Conservation (phyloP, 768 basidiomycete genomes). For the Tephrocybe sp. region DNA sequence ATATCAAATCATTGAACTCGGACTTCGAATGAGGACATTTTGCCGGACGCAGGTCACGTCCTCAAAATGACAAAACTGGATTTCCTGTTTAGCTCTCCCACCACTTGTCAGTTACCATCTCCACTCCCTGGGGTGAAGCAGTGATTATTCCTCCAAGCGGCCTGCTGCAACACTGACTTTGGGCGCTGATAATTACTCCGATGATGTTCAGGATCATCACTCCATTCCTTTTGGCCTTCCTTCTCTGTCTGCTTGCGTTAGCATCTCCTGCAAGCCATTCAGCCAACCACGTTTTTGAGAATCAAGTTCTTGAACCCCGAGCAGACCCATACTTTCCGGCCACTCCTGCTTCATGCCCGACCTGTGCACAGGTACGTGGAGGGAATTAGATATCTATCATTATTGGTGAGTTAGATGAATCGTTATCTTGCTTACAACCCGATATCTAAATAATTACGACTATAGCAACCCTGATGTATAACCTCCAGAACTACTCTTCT, state of each 20-base stretch:
- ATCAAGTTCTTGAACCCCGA: constrained; percentile 16
- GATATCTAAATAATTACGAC: neutral
- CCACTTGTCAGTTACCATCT: neutral
- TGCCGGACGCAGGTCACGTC: too few relatives aligned
- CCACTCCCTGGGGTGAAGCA: neutral
- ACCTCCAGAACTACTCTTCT: constrained; percentile 39
- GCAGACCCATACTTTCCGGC: constrained; percentile 49
- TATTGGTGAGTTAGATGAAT: neutral
- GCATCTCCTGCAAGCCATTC: constrained; percentile 20
- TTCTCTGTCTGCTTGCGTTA: constrained; percentile 18
- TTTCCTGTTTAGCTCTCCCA: neutral
- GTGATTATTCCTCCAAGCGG: neutral
- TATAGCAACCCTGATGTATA: neutral
- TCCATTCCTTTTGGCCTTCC: constrained; percentile 18
- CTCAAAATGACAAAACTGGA: neutral
- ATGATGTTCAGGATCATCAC: constrained; percentile 23
- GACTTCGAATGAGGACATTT: too few relatives aligned
- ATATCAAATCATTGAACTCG: too few relatives aligned
- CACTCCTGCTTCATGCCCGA: constrained; percentile 54
- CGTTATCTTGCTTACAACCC: too few relatives aligned
- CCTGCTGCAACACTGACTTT: neutral
- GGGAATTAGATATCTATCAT: neutral
- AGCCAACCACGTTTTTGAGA: neutral
- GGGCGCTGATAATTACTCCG: neutral
- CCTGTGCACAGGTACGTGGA: constrained; percentile 44